A percentile compares a stretch with the other conserved stretches of the same genome.
Conservation (phyloP, 371 early-diverging fungal species). For the Mucor sp. region DNA sequence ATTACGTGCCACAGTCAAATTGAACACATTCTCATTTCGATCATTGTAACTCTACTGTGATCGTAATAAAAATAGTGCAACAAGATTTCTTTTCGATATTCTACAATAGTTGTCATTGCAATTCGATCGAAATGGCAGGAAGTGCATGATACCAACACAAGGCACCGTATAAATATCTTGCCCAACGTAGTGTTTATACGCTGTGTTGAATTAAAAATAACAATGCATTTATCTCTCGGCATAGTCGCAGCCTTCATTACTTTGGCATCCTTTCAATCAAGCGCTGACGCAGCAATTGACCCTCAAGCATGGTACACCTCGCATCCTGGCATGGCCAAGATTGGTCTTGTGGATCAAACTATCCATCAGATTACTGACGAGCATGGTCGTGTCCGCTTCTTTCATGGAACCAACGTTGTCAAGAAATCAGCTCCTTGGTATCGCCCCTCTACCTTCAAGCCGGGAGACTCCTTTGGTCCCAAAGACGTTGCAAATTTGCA, state of each 20-base stretch:
- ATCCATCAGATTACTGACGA: slow-evolving; percentile 38
- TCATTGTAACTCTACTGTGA: background rate
- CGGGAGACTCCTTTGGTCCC: slow-evolving; percentile 49
- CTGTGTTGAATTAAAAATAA: background rate
- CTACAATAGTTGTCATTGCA: background rate
- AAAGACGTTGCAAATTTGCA: slow-evolving; percentile 49
- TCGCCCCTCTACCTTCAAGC: slow-evolving; percentile 30
- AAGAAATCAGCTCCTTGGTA: slow-evolving; percentile 48
- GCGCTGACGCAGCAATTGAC: background rate
- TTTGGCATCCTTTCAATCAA: background rate
- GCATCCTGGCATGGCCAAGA: slow-evolving; percentile 31
- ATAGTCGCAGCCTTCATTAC: background rate
- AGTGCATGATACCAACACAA: background rate
- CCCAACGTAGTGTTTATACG: background rate
- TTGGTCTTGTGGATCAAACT: slow-evolving; percentile 33
- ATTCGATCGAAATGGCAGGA: background rate
- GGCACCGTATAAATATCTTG: background rate
- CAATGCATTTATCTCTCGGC: background rate
- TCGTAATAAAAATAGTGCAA: background rate
- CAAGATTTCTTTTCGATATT: background rate
- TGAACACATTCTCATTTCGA: background rate
- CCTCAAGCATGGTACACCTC: slow-evolving; percentile 5
- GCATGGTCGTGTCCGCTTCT: slow-evolving; percentile 39
- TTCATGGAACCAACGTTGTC: slow-evolving; percentile 50
- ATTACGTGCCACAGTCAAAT: background rate